These are phyloP conservation scores for Solanum virginianum DNA, from an alignment of 257 asterid species.

Conservation along the genomic window DNA sequence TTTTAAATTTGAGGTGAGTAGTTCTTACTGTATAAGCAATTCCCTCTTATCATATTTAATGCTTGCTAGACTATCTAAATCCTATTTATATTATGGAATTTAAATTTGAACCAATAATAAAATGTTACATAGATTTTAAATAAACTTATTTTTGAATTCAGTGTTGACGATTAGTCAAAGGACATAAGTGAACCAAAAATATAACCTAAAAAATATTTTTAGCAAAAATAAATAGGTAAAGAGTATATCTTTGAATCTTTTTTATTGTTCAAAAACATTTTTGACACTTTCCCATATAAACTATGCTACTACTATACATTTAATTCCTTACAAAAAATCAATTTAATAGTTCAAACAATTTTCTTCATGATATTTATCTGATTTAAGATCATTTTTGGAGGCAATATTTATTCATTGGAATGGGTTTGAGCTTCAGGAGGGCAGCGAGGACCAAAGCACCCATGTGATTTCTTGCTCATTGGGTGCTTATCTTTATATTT, in stretches of 20 bases:
- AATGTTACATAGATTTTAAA: too few relatives aligned
- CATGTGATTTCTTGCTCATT: too few relatives aligned
- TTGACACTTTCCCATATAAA: not conserved
- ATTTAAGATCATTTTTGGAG: not conserved
- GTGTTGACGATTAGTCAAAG: not conserved
- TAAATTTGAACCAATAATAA: too few relatives aligned
- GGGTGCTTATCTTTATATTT: too few relatives aligned
- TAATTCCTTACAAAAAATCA: not conserved
- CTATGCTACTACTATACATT: not conserved
- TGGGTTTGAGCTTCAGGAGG: not conserved
- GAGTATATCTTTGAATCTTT: not conserved
- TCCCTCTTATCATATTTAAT: too few relatives aligned
- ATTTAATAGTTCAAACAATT: not conserved
- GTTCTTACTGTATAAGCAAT: too few relatives aligned
- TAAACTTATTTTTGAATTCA: not conserved
- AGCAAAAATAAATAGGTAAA: not conserved
- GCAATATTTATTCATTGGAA: not conserved
- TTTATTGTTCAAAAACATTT: not conserved
- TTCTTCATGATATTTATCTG: not conserved
- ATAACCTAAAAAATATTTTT: not conserved
- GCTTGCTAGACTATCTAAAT: too few relatives aligned
- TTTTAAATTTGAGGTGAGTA: too few relatives aligned
- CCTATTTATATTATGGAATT: too few relatives aligned
- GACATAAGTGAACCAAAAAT: too few relatives aligned
- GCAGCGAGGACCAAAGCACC: too few relatives aligned